phyloP scores from a whole-genome alignment of 2,329 filamentous ascomycete genomes.

The Didymella arachidicola region DNA sequence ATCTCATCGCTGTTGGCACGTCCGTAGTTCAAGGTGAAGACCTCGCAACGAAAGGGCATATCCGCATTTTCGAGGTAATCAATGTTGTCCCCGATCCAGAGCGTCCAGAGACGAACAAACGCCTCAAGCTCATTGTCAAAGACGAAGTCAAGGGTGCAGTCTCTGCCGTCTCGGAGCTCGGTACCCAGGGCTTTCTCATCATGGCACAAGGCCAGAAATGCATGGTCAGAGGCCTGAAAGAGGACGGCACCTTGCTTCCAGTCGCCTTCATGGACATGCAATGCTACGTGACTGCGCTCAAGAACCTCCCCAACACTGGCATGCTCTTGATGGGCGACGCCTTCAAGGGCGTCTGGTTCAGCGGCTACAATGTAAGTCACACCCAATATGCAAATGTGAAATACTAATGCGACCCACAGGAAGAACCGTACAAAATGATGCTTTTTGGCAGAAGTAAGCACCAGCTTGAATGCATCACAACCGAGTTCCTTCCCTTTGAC shows the following conservation, averaged over 20 bases:
- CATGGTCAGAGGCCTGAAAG: constrained; percentile 94
- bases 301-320: constrained; percentile 82
- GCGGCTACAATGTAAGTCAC: constrained; percentile 76
- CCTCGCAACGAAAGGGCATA: constrained; percentile 79
- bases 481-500: constrained; percentile 88
- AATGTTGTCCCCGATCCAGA: constrained; percentile 89
- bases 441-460: constrained; percentile 87
- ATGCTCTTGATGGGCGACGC: constrained; percentile 89
- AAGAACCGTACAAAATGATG: constrained; percentile 95
- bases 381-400: neutral
- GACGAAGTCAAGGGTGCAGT: constrained; percentile 94
- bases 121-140: constrained; percentile 83
- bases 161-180: constrained; percentile 83
- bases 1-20: constrained; percentile 84
- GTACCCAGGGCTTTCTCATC: constrained; percentile 85
- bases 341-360: constrained; percentile 94
- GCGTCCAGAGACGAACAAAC: constrained; percentile 82
- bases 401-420: constrained; percentile 53
- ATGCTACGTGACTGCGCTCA: constrained; percentile 86
- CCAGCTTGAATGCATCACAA: constrained; percentile 77
- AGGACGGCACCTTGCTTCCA: constrained; percentile 89
- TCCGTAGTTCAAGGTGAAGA: constrained; percentile 90
- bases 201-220: constrained; percentile 95
- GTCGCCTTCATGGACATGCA: constrained; percentile 99
- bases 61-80: constrained; percentile 92